phyloP scores from a whole-genome alignment of 495 filamentous ascomycete genomes.

The Penicillium canariense region DNA sequence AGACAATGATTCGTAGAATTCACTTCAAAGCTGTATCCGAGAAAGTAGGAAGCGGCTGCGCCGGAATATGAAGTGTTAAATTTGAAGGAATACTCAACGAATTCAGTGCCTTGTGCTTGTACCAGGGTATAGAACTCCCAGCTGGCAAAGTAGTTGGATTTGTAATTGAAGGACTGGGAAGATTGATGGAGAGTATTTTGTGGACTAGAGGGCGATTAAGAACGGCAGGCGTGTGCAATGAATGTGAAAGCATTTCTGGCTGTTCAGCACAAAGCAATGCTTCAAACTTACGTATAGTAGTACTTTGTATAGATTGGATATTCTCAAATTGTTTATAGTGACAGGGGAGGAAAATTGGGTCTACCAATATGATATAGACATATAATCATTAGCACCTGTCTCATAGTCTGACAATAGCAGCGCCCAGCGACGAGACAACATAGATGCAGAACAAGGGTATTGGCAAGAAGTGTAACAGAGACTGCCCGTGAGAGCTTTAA shows the following conservation, averaged over 20 bases:
- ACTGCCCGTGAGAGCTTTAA: background rate
- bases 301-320: background rate
- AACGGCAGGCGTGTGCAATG: slow-evolving; percentile 13
- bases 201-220: slow-evolving; percentile 32
- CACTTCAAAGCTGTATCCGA: background rate
- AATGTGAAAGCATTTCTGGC: background rate
- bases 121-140: background rate
- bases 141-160: background rate
- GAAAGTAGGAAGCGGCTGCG: background rate
- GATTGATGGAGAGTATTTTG: slow-evolving; percentile 28
- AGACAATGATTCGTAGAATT: background rate
- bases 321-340: background rate
- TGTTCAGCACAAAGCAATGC: background rate
- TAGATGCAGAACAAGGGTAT: slow-evolving; percentile 21
- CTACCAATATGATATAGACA: slow-evolving; percentile 6
- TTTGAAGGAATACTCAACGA: background rate
- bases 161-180: slow-evolving; percentile 22
- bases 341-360: background rate
- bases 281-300: background rate
- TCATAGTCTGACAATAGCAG: slow-evolving; percentile 9
- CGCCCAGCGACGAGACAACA: background rate
- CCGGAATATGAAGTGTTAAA: background rate
- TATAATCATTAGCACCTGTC: slow-evolving; percentile 19
- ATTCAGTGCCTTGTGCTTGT: background rate
- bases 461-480: slow-evolving; percentile 10